Evolutionary conservation across 108 stramenopile species (phyloP).

Genomic region (Nitzschia sp.): DNA sequence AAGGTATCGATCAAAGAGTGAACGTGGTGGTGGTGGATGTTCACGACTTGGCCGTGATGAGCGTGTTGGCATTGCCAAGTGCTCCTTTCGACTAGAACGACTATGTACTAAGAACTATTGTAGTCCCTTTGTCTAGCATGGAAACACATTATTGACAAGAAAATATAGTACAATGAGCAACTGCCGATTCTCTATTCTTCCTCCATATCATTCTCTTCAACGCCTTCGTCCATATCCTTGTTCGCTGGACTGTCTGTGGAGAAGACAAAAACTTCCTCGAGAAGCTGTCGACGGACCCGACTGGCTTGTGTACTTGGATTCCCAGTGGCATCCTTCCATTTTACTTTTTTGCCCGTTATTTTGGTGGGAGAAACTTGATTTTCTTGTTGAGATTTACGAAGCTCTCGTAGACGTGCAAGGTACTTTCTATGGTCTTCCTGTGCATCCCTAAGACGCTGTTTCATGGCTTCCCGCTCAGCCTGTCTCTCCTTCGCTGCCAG

Average conservation of each 20-base stretch:
- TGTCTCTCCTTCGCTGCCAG: slow-evolving; percentile 30
- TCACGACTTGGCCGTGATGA: too few species aligned
- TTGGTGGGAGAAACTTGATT: background rate
- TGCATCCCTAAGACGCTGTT: slow-evolving; percentile 28
- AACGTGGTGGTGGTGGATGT: too few species aligned
- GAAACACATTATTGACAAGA: too few species aligned
- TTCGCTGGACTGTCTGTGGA: slow-evolving; percentile 11
- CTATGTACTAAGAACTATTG: too few species aligned
- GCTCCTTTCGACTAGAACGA: too few species aligned
- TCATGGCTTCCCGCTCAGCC: slow-evolving; percentile 24
- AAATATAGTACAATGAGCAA: too few species aligned
- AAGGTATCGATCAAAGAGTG: too few species aligned
- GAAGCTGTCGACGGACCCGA: slow-evolving; percentile 11
- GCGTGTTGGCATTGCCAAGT: too few species aligned
- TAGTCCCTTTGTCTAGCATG: too few species aligned
- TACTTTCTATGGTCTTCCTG: slow-evolving; percentile 24
- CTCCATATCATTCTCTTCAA: background rate
- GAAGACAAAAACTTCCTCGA: slow-evolving; percentile 51
- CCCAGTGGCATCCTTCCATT: slow-evolving; percentile 53
- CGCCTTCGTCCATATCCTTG: background rate
- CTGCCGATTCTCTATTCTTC: too few species aligned
- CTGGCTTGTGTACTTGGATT: slow-evolving; percentile 23
- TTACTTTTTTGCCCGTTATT: slow-evolving; percentile 19
- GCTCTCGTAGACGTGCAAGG: slow-evolving; percentile 30
- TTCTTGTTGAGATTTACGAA: slow-evolving; percentile 14